Evolutionary conservation across 1,139 yeast species (phyloP).

Genomic region (Lodderomyces margitis): DNA sequence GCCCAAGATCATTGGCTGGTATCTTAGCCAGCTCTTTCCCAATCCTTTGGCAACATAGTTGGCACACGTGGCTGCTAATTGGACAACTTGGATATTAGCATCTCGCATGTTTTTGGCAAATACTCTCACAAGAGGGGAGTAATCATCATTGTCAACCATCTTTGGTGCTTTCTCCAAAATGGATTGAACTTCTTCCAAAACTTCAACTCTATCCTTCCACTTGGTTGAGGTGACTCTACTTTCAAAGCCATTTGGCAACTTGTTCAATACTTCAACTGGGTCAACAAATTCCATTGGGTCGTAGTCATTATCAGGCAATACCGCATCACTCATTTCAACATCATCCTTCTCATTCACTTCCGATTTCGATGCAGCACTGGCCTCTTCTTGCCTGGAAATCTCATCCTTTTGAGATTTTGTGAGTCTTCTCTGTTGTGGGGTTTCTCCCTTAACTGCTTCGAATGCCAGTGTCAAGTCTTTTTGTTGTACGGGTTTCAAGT

Average conservation of each 20-base stretch:
- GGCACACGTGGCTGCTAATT: conserved; percentile 71
- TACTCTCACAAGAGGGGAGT: conserved; percentile 54
- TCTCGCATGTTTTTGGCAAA: conserved; percentile 81
- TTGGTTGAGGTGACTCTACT: conserved; percentile 57
- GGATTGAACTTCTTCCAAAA: conserved; percentile 63
- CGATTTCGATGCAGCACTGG: conserved; percentile 17
- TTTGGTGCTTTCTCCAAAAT: conserved; percentile 52
- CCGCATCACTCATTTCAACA: conserved; percentile 41
- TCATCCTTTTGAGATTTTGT: conserved; percentile 49
- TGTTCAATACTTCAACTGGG: conserved; percentile 57
- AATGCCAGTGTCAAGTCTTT: conserved; percentile 79
- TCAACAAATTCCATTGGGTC: conserved; percentile 42
- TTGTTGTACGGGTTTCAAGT: conserved; percentile 88
- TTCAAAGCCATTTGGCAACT: conserved; percentile 63
- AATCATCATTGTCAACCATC: conserved; percentile 48
- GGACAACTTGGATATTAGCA: conserved; percentile 87
- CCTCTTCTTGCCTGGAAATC: conserved; percentile 19
- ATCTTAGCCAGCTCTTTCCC: conserved; percentile 49
- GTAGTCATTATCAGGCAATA: conserved; percentile 19
- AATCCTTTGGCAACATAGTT: conserved; percentile 67
- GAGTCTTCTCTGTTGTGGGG: conserved; percentile 55
- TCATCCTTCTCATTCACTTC: conserved; percentile 28
- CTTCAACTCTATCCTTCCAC: conserved; percentile 95
- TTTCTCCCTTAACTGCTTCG: conserved; percentile 44
- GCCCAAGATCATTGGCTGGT: conserved; percentile 51